A percentile compares a stretch with the other conserved stretches of the same genome.
These are phyloP conservation scores for Fermentozyma sake DNA, from an alignment of 1,139 yeast species.

Conservation along the genomic window DNA sequence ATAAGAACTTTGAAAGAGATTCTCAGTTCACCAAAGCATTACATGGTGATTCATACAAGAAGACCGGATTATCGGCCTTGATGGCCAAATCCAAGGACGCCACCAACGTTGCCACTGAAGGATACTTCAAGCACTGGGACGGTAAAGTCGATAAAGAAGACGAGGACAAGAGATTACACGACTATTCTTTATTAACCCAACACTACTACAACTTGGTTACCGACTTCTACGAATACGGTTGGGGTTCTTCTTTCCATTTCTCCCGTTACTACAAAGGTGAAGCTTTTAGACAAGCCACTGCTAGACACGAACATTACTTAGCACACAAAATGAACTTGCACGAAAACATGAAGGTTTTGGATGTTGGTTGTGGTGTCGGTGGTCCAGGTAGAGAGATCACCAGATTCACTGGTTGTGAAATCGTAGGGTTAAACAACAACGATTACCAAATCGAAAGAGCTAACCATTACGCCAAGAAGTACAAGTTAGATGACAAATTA, in stretches of 20 bases:
- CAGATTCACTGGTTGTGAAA: slow-evolving; percentile 81
- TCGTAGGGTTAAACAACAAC: slow-evolving; percentile 92
- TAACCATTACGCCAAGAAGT: slow-evolving; percentile 67
- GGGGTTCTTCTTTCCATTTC: slow-evolving; percentile 99
- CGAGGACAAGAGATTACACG: slow-evolving; percentile 70
- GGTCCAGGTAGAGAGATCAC: slow-evolving; percentile 98
- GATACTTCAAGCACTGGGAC: slow-evolving; percentile 97
- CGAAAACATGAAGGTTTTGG: slow-evolving; percentile 83
- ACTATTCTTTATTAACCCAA: slow-evolving; percentile 86
- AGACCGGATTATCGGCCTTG: slow-evolving; percentile 73
- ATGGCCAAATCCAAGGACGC: slow-evolving; percentile 74
- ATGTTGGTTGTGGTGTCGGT: slow-evolving; percentile 99
- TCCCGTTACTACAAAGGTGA: slow-evolving; percentile 92
- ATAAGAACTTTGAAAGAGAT: slow-evolving; percentile 45
- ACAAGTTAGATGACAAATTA: slow-evolving; percentile 66
- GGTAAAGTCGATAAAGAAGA: slow-evolving; percentile 76
- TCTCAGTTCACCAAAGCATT: slow-evolving; percentile 74
- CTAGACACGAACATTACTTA: slow-evolving; percentile 94
- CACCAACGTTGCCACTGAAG: slow-evolving; percentile 76
- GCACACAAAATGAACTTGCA: slow-evolving; percentile 81
- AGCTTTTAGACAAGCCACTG: slow-evolving; percentile 89
- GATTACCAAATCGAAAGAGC: slow-evolving; percentile 97
- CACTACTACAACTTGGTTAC: slow-evolving; percentile 96
- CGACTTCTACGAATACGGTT: slow-evolving; percentile 93
- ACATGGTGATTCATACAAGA: slow-evolving; percentile 72